Evolutionary conservation across 257 asterid genomes (phyloP).

Genomic region (Salvia rosmarinus): DNA sequence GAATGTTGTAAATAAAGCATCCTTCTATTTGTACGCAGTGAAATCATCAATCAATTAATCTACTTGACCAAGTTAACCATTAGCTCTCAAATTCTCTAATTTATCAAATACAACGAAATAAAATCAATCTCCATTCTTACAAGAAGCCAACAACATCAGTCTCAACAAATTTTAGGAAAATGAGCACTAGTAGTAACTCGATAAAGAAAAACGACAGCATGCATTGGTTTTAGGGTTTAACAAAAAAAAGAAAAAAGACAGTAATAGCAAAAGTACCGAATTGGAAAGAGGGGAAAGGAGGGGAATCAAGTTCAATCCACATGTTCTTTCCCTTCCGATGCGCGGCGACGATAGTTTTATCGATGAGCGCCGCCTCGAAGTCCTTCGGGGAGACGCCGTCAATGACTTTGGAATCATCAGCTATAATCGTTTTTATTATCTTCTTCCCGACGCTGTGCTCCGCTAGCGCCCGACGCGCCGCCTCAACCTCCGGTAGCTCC

Average conservation of each 20-base stretch:
- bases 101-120: neutral
- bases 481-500: slow-evolving; percentile 98
- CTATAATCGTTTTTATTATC: slow-evolving; percentile 62
- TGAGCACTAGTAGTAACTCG: neutral
- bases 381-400: slow-evolving; percentile 73
- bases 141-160: neutral
- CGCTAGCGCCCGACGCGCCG: slow-evolving; percentile 87
- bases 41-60: neutral
- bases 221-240: slow-evolving; percentile 40
- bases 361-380: slow-evolving; percentile 75
- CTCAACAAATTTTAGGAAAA: neutral
- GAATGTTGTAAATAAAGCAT: neutral
- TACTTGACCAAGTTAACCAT: slow-evolving; percentile 25
- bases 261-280: slow-evolving; percentile 58
- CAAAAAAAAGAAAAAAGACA: neutral
- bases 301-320: slow-evolving; percentile 95
- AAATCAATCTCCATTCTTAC: neutral
- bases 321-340: slow-evolving; percentile 96
- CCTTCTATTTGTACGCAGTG: neutral
- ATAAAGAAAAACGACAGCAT: neutral
- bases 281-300: slow-evolving; percentile 95
- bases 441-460: slow-evolving; percentile 84
- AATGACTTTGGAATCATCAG: slow-evolving; percentile 84
- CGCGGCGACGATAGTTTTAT: slow-evolving; percentile 83
- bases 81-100: slow-evolving; percentile 2